These are phyloP conservation scores for Diospyros kaki DNA, from an alignment of 148 eudicot genomes.

Conservation along the genomic window DNA sequence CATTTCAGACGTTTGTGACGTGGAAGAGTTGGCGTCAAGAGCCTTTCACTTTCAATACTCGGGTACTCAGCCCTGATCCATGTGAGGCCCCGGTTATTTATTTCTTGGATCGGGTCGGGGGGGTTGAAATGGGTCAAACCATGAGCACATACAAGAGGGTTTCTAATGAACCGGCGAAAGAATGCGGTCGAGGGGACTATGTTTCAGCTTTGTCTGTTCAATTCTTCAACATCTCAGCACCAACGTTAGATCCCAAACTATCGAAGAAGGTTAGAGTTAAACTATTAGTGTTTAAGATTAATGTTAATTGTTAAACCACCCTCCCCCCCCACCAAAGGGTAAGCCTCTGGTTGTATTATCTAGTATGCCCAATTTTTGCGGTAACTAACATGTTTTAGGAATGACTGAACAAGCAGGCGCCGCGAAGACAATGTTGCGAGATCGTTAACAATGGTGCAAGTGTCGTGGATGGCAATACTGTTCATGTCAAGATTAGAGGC, in stretches of 20 bases:
- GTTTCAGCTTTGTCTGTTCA: conserved; percentile 10
- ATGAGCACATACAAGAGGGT: conserved; percentile 24
- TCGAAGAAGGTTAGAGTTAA: conserved; percentile 32
- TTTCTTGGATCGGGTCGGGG: conserved; percentile 26
- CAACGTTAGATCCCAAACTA: conserved; percentile 8
- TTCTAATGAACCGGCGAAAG: background rate
- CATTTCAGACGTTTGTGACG: conserved; percentile 35
- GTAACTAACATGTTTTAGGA: conserved; percentile 5
- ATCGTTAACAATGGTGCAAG: conserved; percentile 6
- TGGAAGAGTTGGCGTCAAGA: conserved; percentile 29
- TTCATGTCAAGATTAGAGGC: conserved; percentile 29
- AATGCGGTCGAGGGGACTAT: conserved; percentile 14
- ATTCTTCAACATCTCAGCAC: conserved; percentile 24
- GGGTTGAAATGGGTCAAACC: conserved; percentile 12
- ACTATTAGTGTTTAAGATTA: background rate
- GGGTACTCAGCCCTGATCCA: conserved; percentile 27
- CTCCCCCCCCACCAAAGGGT: too few species aligned
- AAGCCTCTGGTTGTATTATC: background rate
- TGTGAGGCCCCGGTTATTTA: conserved; percentile 32
- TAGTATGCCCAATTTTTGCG: background rate
- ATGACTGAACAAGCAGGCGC: conserved; percentile 21
- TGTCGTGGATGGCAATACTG: conserved; percentile 3
- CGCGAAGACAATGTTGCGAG: conserved; percentile 47
- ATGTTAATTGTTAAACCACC: too few species aligned
- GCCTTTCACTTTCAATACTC: conserved; percentile 40